Evolutionary conservation across 2,329 filamentous ascomycete genomes (phyloP).

Genomic region (Aspergillus luchuensis): DNA sequence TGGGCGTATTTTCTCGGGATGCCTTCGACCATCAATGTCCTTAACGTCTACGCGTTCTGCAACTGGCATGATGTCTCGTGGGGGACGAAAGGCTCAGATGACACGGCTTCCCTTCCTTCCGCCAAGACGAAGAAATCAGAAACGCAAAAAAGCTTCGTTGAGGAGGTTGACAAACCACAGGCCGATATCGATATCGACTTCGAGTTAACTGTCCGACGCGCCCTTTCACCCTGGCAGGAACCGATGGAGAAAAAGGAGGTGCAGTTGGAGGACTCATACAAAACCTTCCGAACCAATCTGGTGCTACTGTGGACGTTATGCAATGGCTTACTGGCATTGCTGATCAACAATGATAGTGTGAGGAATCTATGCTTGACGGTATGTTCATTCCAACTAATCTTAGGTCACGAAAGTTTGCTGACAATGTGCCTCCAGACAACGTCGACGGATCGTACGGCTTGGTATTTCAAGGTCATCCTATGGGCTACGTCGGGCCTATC

Average conservation of each 20-base stretch:
- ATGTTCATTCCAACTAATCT: conserved; percentile 51
- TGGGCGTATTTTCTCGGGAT: conserved; percentile 79
- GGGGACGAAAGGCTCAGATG: conserved; percentile 99
- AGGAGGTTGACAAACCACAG: conserved; percentile 95
- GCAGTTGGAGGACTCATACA: conserved; percentile 95
- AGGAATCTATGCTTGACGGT: conserved; percentile 82
- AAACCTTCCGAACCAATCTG: conserved; percentile 96
- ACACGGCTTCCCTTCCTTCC: conserved; percentile 87
- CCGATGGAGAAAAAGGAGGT: conserved; percentile 77
- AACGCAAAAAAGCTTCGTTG: conserved; percentile 74
- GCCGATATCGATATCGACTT: conserved; percentile 98
- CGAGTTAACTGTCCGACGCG: conserved; percentile 91
- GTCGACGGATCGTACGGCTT: conserved; percentile 74
- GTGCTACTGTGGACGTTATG: conserved; percentile 96
- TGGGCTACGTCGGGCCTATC: conserved; percentile 85
- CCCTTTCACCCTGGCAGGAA: conserved; percentile 77
- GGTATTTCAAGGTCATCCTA: conserved; percentile 89
- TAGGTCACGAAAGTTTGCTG: conserved; percentile 6
- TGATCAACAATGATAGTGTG: conserved; percentile 86
- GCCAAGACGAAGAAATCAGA: conserved; percentile 81
- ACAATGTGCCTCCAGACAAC: conserved; percentile 52
- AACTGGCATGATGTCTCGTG: conserved; percentile 99
- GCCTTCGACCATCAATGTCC: conserved; percentile 97
- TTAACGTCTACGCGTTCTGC: conserved; percentile 99
- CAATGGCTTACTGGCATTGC: conserved; percentile 80